Conservation (phyloP, 768 basidiomycete genomes). For the Cantharellus anzutake region DNA sequence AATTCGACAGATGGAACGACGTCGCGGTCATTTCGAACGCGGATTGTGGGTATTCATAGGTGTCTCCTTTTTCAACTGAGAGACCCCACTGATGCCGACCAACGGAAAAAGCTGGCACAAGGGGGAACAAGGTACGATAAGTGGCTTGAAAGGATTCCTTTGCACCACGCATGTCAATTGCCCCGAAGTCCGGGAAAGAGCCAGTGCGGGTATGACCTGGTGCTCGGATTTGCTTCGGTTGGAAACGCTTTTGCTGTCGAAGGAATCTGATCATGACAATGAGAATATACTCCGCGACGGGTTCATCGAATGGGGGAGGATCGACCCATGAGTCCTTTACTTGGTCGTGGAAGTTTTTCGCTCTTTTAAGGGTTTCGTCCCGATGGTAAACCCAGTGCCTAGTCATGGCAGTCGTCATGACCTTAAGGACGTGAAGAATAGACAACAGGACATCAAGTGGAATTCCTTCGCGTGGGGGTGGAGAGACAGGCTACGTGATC, state of each 20-base stretch:
- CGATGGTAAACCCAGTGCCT: slow-evolving; percentile 47
- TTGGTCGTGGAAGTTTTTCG: slow-evolving; percentile 18
- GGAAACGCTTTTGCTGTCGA: slow-evolving; percentile 27
- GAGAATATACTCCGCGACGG: slow-evolving; percentile 61
- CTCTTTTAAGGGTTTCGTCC: slow-evolving; percentile 7
- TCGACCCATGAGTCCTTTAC: slow-evolving; percentile 28
- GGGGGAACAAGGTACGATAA: slow-evolving; percentile 12
- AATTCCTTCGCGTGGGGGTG: slow-evolving; percentile 14
- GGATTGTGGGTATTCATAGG: background rate
- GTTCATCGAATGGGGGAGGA: slow-evolving; percentile 58
- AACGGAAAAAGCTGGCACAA: slow-evolving; percentile 12
- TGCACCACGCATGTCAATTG: slow-evolving; percentile 24
- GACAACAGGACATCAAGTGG: slow-evolving; percentile 67
- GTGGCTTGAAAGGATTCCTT: background rate
- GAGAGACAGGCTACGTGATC: no score
- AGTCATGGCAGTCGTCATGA: slow-evolving; percentile 57
- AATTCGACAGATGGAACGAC: slow-evolving; percentile 1
- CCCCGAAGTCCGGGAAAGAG: slow-evolving; percentile 55
- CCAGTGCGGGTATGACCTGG: slow-evolving; percentile 37
- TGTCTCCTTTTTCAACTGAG: background rate
- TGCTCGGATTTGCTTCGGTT: slow-evolving; percentile 36
- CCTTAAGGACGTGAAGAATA: slow-evolving; percentile 69
- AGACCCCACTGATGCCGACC: background rate
- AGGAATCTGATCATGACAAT: slow-evolving; percentile 71
- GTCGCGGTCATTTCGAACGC: background rate